Evolutionary conservation across 306 rosid genomes (phyloP).

Genomic region (Vigna mungo): DNA sequence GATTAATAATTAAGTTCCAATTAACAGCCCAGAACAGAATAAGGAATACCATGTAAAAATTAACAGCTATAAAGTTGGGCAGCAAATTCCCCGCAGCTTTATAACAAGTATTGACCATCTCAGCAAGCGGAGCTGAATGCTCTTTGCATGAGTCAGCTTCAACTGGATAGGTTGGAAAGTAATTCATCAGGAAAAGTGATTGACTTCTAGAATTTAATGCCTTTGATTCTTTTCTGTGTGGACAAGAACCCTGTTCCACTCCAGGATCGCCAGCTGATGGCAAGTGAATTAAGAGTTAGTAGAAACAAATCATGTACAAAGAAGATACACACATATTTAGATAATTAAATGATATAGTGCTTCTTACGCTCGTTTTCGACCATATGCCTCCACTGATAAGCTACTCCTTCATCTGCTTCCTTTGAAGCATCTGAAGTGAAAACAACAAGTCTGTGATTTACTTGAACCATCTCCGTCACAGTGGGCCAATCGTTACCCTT

Average conservation of each 20-base stretch:
- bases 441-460: constrained; percentile 84
- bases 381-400: constrained; percentile 96
- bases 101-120: constrained; percentile 85
- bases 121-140: constrained; percentile 88
- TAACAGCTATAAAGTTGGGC: constrained; percentile 92
- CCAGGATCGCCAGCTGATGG: constrained; percentile 99
- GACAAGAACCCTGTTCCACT: constrained; percentile 74
- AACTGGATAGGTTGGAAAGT: constrained; percentile 94
- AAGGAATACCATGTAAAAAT: constrained; percentile 89
- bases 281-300: constrained; percentile 22
- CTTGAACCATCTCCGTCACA: constrained; percentile 78
- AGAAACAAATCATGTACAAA: constrained; percentile 26
- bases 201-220: constrained; percentile 69
- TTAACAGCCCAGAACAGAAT: constrained; percentile 1
- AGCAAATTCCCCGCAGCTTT: constrained; percentile 84
- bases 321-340: constrained; percentile 12
- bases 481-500: constrained; percentile 96
- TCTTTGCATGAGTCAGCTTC: constrained; percentile 94
- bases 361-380: constrained; percentile 91
- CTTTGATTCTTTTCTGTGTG: constrained; percentile 89
- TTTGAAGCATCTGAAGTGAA: constrained; percentile 90
- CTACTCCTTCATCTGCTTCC: constrained; percentile 93
- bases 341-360: constrained; percentile 42
- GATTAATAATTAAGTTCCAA: constrained; percentile 30
- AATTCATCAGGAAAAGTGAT: constrained; percentile 84